These are phyloP conservation scores for Earliella scabrosa DNA, from an alignment of 1,284 basidiomycete genomes.

Conservation along the genomic window DNA sequence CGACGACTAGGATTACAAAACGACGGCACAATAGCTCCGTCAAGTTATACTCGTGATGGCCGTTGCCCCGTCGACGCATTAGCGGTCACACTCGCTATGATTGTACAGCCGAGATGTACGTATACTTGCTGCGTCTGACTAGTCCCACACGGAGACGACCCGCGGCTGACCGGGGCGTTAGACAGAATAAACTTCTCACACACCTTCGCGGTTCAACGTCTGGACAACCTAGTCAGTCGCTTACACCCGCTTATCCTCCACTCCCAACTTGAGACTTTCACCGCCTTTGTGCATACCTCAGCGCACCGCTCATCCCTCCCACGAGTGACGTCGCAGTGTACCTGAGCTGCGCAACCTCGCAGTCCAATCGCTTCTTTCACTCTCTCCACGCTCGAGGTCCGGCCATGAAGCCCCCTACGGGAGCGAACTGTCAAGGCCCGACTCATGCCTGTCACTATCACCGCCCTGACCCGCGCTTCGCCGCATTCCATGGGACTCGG, in stretches of 20 bases:
- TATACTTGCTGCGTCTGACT: no score
- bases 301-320: neutral
- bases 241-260: no score
- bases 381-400: neutral
- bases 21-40: neutral
- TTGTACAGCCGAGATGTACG: no score
- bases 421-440: constrained; percentile 10
- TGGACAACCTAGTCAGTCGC: no score
- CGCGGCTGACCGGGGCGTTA: no score
- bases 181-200: no score
- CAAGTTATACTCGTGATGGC: neutral
- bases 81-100: no score
- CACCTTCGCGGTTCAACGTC: no score
- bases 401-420: neutral
- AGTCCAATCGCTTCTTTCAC: neutral
- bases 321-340: neutral
- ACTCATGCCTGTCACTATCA: neutral
- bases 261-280: no score
- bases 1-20: no score
- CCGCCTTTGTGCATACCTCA: neutral
- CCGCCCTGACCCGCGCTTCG: constrained; percentile 5
- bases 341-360: neutral
- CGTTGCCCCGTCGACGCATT: no score
- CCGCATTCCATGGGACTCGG: neutral
- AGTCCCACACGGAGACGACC: no score